Evolutionary conservation across 768 basidiomycete genomes (phyloP), one percentile per base, ranked within the genome.

Genomic region (Brasilioporus rufonigricans): DNA sequence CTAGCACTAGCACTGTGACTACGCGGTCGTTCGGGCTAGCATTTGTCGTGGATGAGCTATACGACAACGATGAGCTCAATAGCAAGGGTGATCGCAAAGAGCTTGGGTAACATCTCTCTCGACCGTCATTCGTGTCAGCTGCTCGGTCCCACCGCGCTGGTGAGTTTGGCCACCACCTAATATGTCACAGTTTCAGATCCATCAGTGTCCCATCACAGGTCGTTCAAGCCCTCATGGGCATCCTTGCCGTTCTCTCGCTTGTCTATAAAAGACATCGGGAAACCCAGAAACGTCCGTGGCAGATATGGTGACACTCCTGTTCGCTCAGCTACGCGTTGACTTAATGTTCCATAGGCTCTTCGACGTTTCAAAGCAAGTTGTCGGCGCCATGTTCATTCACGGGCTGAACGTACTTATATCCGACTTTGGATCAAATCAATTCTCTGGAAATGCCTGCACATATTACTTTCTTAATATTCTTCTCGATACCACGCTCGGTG

Each of bases 401-500:
- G 81, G 80, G 3, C 75, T 82, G 40, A 94, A 94, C 67, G 80
- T 93, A 21, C 73, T 93, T 33, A 83, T 92, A 47, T 93, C 93
- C 26, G 84, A 84, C 62, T 61, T 92, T 31, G 83, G 87, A 24
- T 92, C 93, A 1, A 74, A 83, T 39, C 77, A 83, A 53, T 80
- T 81, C 0, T 78, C 81, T 16, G 80, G 83, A 38, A 97, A 98
- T 69, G 93, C 96, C 5, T 98, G 96, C 61, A 86, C 89, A 26
- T 83, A 83, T 60, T 97, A 98, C 71, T 95, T 97, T 67, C 83
- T 97, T 41, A 94, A 98, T 64, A 88, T 98, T 46, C 76, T 96
- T 26, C 76, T 98, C 53, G 96, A 98, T 72, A 73, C 70, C 26
- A 71, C 65, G 0, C 77, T 95, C 52, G 96, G 93, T 90, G 59